Evolutionary conservation across 2,329 filamentous ascomycete species (phyloP).

Genomic region (Apiospora pterosperma): DNA sequence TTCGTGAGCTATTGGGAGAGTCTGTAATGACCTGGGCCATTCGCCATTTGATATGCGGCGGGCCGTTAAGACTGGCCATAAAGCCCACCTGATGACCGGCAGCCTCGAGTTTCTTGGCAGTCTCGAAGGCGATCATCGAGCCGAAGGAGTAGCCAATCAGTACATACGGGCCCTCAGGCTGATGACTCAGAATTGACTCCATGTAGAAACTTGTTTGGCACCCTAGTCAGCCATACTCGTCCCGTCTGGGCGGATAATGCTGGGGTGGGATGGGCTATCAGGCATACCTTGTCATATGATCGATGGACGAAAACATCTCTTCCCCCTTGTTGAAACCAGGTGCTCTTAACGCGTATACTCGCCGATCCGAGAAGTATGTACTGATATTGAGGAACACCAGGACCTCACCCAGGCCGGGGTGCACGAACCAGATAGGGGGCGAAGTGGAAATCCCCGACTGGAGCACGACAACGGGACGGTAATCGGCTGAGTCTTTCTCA

Average conservation of each 20-base stretch:
- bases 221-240: background rate
- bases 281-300: conserved; percentile 25
- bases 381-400: conserved; percentile 12
- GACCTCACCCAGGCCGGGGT: conserved; percentile 12
- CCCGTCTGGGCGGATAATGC: background rate
- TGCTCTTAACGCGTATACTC: conserved; percentile 9
- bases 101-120: conserved; percentile 36
- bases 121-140: conserved; percentile 40
- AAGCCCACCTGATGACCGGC: conserved; percentile 35
- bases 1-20: background rate
- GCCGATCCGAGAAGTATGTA: conserved; percentile 8
- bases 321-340: conserved; percentile 32
- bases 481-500: background rate
- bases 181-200: conserved; percentile 30
- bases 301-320: conserved; percentile 27
- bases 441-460: background rate
- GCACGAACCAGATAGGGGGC: conserved; percentile 8
- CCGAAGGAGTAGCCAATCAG: conserved; percentile 44
- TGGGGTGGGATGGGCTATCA: too few relatives aligned
- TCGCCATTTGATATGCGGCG: conserved; percentile 37
- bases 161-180: conserved; percentile 43
- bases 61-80: conserved; percentile 37
- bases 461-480: conserved; percentile 7
- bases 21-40: conserved; percentile 19
- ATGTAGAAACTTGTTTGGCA: conserved; percentile 34